Conservation (phyloP, 306 rosid species). For the Rosa chinensis region DNA sequence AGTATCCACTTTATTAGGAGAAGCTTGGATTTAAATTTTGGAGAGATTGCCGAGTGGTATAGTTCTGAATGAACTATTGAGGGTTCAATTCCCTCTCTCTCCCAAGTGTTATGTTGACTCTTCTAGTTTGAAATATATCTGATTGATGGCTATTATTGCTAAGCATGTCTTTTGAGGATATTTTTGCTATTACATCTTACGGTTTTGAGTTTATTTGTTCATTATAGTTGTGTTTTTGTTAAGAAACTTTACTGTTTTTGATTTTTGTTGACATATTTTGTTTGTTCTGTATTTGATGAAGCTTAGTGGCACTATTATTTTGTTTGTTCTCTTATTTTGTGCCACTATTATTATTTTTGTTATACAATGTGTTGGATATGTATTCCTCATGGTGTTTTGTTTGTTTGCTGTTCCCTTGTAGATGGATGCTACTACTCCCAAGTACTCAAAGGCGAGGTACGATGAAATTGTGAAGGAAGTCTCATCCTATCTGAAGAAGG, state of each 20-base stretch:
- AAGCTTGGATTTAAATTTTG: background rate
- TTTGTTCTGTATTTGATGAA: too few relatives aligned
- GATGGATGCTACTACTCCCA: constrained; percentile 39
- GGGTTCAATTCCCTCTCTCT: constrained; percentile 48
- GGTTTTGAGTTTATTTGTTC: too few relatives aligned
- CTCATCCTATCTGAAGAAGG: constrained; percentile 39
- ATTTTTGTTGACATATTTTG: too few relatives aligned
- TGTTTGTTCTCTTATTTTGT: too few relatives aligned
- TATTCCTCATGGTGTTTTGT: background rate
- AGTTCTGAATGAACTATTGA: constrained; percentile 27
- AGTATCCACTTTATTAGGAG: constrained; percentile 31
- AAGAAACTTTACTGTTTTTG: too few relatives aligned
- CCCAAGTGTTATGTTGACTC: background rate
- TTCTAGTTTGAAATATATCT: background rate
- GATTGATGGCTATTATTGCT: background rate
- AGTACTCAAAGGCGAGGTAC: constrained; percentile 9
- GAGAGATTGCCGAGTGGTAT: constrained; percentile 35
- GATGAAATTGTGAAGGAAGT: constrained; percentile 41
- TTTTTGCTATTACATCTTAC: too few relatives aligned
- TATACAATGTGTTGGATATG: background rate
- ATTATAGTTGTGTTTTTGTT: too few relatives aligned
- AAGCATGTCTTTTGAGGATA: too few relatives aligned
- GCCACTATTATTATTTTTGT: too few relatives aligned
- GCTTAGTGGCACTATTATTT: too few relatives aligned
- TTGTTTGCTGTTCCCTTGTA: background rate